phyloP scores from a whole-genome alignment of 306 rosid genomes.

The Sphenostylis stenocarpa region DNA sequence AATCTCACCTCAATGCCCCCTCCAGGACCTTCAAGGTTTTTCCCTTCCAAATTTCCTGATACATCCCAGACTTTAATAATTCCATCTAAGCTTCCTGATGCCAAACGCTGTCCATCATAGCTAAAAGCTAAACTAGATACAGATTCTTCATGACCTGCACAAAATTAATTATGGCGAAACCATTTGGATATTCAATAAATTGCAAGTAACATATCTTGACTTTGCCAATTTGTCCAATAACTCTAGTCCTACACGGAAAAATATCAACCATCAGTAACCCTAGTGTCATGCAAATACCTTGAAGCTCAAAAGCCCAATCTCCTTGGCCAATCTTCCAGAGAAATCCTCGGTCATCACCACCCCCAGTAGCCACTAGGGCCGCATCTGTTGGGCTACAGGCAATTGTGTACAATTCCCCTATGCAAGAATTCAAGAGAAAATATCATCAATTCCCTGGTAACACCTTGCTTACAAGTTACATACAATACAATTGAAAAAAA shows the following conservation, averaged over 20 bases:
- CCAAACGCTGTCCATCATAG: conserved; percentile 74
- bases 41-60: conserved; percentile 50
- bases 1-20: conserved; percentile 65
- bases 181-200: not conserved
- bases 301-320: conserved; percentile 83
- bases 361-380: conserved; percentile 82
- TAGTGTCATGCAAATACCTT: conserved; percentile 45
- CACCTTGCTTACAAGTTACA: not conserved
- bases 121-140: conserved; percentile 78
- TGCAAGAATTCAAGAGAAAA: conserved; percentile 9
- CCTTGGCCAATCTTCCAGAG: conserved; percentile 83
- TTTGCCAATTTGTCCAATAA: not conserved
- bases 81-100: conserved; percentile 85
- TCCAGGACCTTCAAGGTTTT: conserved; percentile 73
- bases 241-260: not conserved
- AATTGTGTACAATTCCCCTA: conserved; percentile 80
- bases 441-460: conserved; percentile 3
- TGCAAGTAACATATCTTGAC: conserved; percentile 15
- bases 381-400: conserved; percentile 78
- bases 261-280: not conserved
- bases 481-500: not conserved
- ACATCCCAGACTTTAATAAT: conserved; percentile 73
- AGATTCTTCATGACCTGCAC: conserved; percentile 79
- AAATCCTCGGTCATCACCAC: conserved; percentile 86
- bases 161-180: conserved; percentile 1